Evolutionary conservation across 306 rosid species (phyloP), one percentile per base, ranked within the genome.

Genomic region (Cicer cuneatum): DNA sequence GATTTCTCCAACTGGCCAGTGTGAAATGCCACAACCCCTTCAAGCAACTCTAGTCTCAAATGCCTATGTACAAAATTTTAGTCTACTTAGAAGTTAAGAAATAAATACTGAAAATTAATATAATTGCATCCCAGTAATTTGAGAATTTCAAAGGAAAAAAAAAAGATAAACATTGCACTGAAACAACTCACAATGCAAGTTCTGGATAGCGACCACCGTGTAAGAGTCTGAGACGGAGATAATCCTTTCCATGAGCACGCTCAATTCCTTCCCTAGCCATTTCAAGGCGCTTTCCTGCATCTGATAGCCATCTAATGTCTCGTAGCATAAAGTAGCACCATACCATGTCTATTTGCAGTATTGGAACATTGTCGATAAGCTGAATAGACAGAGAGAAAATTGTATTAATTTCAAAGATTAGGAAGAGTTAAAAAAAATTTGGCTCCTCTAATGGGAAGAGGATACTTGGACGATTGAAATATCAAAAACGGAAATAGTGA

Each of bases 271-370:
- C 78, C 75, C 97, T 88, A 35, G 98, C 94, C 69, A 76, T 80
- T 71, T 86, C 90, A 83, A 94, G 96, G 81, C 95, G 94, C 53
- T 80, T 58, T 73, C 93, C 94, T 1, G 98, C 98, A 75, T 86
- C 96, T 2, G 96, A 85, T 77, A 94, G 88, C 90, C 92, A 86
- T 75, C 80, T 85, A 38, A 94, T 86, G 75, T 94, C 97, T 83
- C 84, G 87, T 49, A 91, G 87, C 98, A 94, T 94, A 83, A 94
- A 91, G 83, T 94, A 94, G 91, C 98, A 94, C 98, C 98, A 94
- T 37, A 91, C 98, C 89, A 90, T 94, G 90, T 94, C 97, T 72
- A 90, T 83, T 91, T 91, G 98, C 58, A 94, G 89, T 76, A 91
- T 94, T 21, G 98, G 87, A 73, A 91, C 93, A 83, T 91, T 94